phyloP scores from a whole-genome alignment of 1,284 basidiomycete species.

The Irpex sp. region DNA sequence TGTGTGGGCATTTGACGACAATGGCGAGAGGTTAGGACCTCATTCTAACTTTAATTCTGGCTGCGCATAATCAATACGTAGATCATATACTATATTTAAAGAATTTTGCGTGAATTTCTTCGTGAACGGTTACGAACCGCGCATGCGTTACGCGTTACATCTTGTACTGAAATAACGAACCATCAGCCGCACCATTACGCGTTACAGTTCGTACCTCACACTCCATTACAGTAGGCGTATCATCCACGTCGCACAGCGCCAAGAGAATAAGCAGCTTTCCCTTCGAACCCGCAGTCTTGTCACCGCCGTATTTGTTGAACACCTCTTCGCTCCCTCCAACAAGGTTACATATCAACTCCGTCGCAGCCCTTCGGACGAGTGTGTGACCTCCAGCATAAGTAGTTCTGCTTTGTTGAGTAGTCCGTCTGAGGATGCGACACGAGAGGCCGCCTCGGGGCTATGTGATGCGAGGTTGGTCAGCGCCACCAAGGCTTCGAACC shows the following conservation, averaged over 20 bases:
- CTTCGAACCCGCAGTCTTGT: constrained; percentile 34
- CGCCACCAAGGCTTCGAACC: constrained; percentile 93
- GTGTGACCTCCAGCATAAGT: constrained; percentile 81
- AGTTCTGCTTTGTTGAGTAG: constrained; percentile 73
- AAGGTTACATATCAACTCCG: constrained; percentile 94
- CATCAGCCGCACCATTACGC: no score
- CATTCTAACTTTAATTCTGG: no score
- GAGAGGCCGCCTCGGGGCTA: constrained; percentile 55
- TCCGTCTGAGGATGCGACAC: constrained; percentile 59
- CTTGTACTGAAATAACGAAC: no score
- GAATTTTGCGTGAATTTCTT: no score
- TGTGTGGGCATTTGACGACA: no score
- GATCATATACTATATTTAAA: no score
- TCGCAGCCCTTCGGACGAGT: constrained; percentile 82
- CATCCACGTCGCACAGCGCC: constrained; percentile 82
- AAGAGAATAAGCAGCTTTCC: constrained; percentile 81
- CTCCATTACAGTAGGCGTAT: constrained; percentile 54
- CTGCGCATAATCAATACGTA: no score
- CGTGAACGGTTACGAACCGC: no score
- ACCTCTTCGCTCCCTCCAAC: constrained; percentile 73
- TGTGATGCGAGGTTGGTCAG: constrained; percentile 93
- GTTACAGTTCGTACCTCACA: no score
- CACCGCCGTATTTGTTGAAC: constrained; percentile 66
- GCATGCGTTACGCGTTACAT: no score
- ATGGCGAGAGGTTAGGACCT: no score